Evolutionary conservation across 768 basidiomycete species (phyloP).

Genomic region (Lentinula boryana): DNA sequence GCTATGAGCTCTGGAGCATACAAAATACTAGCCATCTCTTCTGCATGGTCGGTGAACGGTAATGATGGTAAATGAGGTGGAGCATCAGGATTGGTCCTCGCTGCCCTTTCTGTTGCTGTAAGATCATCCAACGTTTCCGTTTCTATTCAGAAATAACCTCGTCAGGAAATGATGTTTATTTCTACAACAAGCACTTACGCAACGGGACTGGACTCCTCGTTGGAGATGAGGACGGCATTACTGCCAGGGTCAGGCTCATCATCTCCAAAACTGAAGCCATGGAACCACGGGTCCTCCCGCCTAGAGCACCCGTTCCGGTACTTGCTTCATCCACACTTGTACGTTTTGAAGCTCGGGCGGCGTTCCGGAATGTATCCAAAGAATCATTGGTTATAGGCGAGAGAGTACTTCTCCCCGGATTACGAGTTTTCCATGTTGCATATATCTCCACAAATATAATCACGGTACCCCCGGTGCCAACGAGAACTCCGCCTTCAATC

Average conservation of each 20-base stretch:
- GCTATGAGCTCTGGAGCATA: slow-evolving; percentile 81
- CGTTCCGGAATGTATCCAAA: slow-evolving; percentile 43
- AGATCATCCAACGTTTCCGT: slow-evolving; percentile 81
- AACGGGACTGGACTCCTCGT: slow-evolving; percentile 60
- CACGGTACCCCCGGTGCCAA: slow-evolving; percentile 47
- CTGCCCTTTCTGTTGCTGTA: slow-evolving; percentile 71
- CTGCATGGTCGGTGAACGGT: slow-evolving; percentile 68
- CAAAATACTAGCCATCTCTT: slow-evolving; percentile 70
- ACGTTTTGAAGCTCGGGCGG: slow-evolving; percentile 32
- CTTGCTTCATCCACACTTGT: slow-evolving; percentile 42
- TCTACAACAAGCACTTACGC: slow-evolving; percentile 38
- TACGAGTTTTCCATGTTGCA: slow-evolving; percentile 40
- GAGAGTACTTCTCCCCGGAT: slow-evolving; percentile 43
- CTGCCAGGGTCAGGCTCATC: slow-evolving; percentile 76
- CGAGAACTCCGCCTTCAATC: slow-evolving; percentile 64
- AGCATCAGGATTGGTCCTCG: slow-evolving; percentile 68
- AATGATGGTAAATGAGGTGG: slow-evolving; percentile 67
- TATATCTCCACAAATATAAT: slow-evolving; percentile 59
- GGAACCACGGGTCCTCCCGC: slow-evolving; percentile 54
- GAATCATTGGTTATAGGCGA: slow-evolving; percentile 53
- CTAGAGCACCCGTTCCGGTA: slow-evolving; percentile 35
- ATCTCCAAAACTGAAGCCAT: slow-evolving; percentile 81
- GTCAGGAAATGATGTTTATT: not conserved
- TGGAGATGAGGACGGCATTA: slow-evolving; percentile 55
- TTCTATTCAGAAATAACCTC: slow-evolving; percentile 24